These are phyloP conservation scores for Drechslerella coelobrocha DNA, from an alignment of 2,329 filamentous ascomycete genomes.

Conservation along the genomic window DNA sequence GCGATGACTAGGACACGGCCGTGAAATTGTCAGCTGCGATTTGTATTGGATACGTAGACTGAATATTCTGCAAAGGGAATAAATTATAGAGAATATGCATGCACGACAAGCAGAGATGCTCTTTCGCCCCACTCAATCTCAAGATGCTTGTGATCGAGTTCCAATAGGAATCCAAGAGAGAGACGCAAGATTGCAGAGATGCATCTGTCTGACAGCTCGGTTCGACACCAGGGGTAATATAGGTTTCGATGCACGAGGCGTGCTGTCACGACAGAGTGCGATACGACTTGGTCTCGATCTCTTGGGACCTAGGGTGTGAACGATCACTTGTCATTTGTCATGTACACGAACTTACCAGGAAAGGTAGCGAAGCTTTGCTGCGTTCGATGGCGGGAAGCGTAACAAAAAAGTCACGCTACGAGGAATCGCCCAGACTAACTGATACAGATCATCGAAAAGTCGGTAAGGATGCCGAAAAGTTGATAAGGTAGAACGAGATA, in stretches of 20 bases:
- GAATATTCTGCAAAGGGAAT: slow-evolving; percentile 9
- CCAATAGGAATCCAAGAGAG: slow-evolving; percentile 15
- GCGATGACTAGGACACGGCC: neutral
- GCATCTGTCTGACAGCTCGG: slow-evolving; percentile 42
- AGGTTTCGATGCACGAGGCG: slow-evolving; percentile 26
- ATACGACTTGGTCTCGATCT: neutral
- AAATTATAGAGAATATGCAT: slow-evolving; percentile 11
- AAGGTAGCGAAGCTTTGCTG: slow-evolving; percentile 25
- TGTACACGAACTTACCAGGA: slow-evolving; percentile 29
- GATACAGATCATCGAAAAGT: slow-evolving; percentile 35
- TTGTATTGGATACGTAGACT: slow-evolving; percentile 13
- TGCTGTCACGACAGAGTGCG: slow-evolving; percentile 31
- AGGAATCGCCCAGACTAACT: slow-evolving; percentile 46
- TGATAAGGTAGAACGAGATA: slow-evolving; percentile 39
- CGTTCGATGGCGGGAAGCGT: slow-evolving; percentile 13
- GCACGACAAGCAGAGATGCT: slow-evolving; percentile 13
- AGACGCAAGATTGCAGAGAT: slow-evolving; percentile 19
- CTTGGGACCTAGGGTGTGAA: slow-evolving; percentile 4
- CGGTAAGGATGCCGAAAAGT: slow-evolving; percentile 21
- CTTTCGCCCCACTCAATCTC: slow-evolving; percentile 33
- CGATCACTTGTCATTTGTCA: slow-evolving; percentile 29
- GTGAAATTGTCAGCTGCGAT: neutral
- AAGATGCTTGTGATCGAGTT: slow-evolving; percentile 3
- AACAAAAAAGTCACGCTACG: slow-evolving; percentile 33
- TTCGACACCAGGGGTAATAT: slow-evolving; percentile 30